These are phyloP conservation scores for Aquilaria agallochum DNA, from an alignment of 441 rosid genomes.

Conservation along the genomic window DNA sequence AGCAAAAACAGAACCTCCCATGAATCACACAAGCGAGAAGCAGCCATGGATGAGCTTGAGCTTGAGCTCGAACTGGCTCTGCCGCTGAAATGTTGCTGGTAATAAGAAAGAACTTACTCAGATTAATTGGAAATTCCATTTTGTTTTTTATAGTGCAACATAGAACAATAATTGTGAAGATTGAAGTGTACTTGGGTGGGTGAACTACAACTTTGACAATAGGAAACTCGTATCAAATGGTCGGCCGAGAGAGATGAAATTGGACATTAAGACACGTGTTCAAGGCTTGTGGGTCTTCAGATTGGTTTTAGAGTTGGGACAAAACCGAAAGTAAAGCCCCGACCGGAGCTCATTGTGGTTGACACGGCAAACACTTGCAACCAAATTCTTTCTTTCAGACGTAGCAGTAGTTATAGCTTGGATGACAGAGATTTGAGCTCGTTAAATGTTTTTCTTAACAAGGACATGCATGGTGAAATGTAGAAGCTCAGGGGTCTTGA, in stretches of 20 bases:
- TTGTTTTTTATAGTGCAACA: constrained; percentile 19
- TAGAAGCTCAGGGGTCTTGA: no score
- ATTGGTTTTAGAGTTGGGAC: neutral
- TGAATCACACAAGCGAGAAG: constrained; percentile 14
- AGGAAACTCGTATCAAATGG: constrained; percentile 23
- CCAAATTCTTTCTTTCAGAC: no score
- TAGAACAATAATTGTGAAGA: constrained; percentile 13
- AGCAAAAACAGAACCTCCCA: constrained; percentile 15
- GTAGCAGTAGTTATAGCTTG: no score
- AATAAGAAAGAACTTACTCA: constrained; percentile 10
- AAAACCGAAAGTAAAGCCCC: constrained; percentile 1
- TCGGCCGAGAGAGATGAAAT: constrained; percentile 32
- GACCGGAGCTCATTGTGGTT: neutral
- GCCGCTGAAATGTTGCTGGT: constrained; percentile 11
- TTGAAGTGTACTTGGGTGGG: constrained; percentile 51
- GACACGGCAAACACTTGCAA: neutral
- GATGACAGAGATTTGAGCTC: no score
- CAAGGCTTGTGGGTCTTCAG: neutral
- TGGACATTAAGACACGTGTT: constrained; percentile 25
- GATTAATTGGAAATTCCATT: constrained; percentile 1
- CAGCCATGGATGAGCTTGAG: constrained; percentile 11
- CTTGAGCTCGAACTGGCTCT: no score
- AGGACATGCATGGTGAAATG: no score
- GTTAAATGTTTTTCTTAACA: no score
- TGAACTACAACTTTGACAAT: constrained; percentile 72